Conservation (phyloP, 129 eudicot species). For the Silybum marianum region DNA sequence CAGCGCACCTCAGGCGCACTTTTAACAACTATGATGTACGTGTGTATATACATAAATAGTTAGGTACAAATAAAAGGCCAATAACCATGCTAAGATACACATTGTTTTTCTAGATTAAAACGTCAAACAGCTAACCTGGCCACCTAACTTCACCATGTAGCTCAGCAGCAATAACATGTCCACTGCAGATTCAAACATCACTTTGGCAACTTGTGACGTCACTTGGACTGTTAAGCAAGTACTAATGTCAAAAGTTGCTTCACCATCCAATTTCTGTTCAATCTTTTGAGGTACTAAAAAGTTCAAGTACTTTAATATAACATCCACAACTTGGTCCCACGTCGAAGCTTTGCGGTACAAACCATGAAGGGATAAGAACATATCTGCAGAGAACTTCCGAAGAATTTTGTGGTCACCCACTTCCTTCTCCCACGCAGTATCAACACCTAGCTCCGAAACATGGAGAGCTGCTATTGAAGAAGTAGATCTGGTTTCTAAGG, state of each 20-base stretch:
- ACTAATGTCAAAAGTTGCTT: constrained; percentile 46
- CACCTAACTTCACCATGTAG: constrained; percentile 82
- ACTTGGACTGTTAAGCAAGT: constrained; percentile 65
- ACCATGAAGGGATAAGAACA: constrained; percentile 68
- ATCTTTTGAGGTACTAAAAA: constrained; percentile 75
- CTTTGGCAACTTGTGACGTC: constrained; percentile 83
- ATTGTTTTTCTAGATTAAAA: constrained; percentile 1
- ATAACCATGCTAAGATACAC: background rate
- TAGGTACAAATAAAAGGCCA: background rate
- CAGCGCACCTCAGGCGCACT: too few species aligned
- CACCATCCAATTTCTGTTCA: constrained; percentile 44
- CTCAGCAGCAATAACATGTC: constrained; percentile 69
- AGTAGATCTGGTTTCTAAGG: constrained; percentile 67
- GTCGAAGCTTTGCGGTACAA: constrained; percentile 62
- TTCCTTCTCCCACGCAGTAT: constrained; percentile 77
- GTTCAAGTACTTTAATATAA: constrained; percentile 64
- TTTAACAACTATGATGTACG: background rate
- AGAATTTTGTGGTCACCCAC: constrained; percentile 61
- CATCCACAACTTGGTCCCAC: constrained; percentile 81
- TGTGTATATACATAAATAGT: background rate
- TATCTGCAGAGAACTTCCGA: constrained; percentile 70
- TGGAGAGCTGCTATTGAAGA: constrained; percentile 56
- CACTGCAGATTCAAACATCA: constrained; percentile 88
- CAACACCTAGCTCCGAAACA: constrained; percentile 73
- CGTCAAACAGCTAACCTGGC: constrained; percentile 61